A percentile compares a stretch with the other conserved stretches of the same genome.
These are phyloP conservation scores for Botrytis elliptica DNA, from an alignment of 2,329 filamentous ascomycete genomes.

Conservation along the genomic window DNA sequence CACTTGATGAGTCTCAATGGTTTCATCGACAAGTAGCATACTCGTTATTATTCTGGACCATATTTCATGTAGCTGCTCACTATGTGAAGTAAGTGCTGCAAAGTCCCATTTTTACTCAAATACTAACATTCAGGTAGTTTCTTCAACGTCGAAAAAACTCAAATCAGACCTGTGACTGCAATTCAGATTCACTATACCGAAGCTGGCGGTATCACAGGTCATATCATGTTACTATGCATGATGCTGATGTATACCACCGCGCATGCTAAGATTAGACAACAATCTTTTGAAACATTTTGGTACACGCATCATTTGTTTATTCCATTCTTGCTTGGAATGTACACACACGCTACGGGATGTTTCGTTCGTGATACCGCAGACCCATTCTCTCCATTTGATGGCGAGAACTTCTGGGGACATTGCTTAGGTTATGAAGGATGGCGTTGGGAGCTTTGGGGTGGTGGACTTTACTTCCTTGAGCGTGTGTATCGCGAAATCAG, in stretches of 20 bases:
- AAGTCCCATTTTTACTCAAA: background rate
- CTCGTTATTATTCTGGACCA: conserved; percentile 77
- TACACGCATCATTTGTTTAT: conserved; percentile 99
- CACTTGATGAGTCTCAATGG: conserved; percentile 95
- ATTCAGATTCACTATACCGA: conserved; percentile 89
- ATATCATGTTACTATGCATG: conserved; percentile 99
- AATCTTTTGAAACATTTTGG: conserved; percentile 98
- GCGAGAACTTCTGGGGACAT: conserved; percentile 79
- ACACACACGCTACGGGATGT: conserved; percentile 93
- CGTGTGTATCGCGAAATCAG: conserved; percentile 89
- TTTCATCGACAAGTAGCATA: conserved; percentile 96
- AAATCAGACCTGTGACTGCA: conserved; percentile 77
- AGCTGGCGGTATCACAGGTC: conserved; percentile 88
- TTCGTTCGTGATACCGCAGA: conserved; percentile 82
- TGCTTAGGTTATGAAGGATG: conserved; percentile 95
- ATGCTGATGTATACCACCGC: conserved; percentile 96
- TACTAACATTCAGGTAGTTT: conserved; percentile 58
- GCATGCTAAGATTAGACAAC: conserved; percentile 89
- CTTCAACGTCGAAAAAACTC: conserved; percentile 85
- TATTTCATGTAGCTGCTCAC: conserved; percentile 74
- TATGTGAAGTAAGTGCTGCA: conserved; percentile 80
- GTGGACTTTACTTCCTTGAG: conserved; percentile 81
- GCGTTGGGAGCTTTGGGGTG: conserved; percentile 91
- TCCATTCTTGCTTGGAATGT: conserved; percentile 88
- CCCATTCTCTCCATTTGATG: conserved; percentile 80